Base-by-base conservation (phyloP, 306 rosid species). In the Fragaria iinumae region DNA sequence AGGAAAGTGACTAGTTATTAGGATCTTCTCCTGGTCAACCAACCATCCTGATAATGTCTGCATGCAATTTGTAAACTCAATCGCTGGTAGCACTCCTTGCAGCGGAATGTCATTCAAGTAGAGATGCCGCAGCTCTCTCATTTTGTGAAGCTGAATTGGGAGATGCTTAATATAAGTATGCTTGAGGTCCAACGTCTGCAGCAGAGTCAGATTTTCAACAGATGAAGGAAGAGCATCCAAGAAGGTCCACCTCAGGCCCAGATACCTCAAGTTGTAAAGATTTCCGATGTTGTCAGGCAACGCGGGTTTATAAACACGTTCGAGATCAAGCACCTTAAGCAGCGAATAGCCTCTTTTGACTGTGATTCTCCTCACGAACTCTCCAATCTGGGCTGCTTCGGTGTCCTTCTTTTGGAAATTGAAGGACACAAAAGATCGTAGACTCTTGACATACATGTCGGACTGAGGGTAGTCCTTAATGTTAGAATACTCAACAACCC, bases 301-400 rank as follows among this genome's bases (percentile, higher is more conserved):
- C 17, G 4, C 2, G 29, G 81, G 81, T 10, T 78, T 78, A 38
- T 71, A 78, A 45, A 78, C 81, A 20, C 76, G 72, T 7, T 78
- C 81, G n/a, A 78, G 81, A 78, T 78, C 81, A 49, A 78, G 75
- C 76, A 71, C 77, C 29, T 21, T 78, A 8, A 78, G 72, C 44
- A 78, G 18, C 14, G 71, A 49, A 50, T 60, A 78, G 3, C 81
- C 77, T 32, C 81, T 20, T 43, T 60, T 78, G 6, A 8, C 48
- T 2, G 27, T 62, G 10, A 64, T 38, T 36, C 16, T 60, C 23
- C 25, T 50, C 14, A 78, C 53, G 34, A 71, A 25, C 12, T 0
- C 41, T 12, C 76, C 81, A 32, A 78, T 45, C 39, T 71, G 64
- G 34, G 5, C 12, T 20, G 76, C 44, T 36, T 76, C 64, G 3